Evolutionary conservation across 2,329 filamentous ascomycete species (phyloP), one percentile per base, ranked within the genome.

Genomic region (Ascochyta lentis): DNA sequence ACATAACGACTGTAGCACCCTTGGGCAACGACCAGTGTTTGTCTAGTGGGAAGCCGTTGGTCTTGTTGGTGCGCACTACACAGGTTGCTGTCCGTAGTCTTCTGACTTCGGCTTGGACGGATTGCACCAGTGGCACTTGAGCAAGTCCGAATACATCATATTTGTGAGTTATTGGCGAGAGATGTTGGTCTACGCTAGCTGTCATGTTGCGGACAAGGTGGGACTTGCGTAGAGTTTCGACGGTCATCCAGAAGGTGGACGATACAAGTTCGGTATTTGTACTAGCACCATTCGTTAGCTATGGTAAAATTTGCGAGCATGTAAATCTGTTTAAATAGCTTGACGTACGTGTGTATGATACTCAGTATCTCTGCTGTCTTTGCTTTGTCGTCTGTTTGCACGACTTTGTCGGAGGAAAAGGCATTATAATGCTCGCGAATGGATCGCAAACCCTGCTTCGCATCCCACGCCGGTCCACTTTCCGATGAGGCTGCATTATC

Each of bases 271-370:
- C 55, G 3, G 61, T 53, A 15, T 59, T 67, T 5, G 54, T 56
- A 22, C 69, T 73, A 24, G 16, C 41, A 37, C 13, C 16, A 27
- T 26, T 15, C 5, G 27, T 64, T 27, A 66, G 63, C 40, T 43
- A 37, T 4, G 1, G 12, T 1, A 6, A 10, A 5, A 15, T 15
- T 6, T 12, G 12, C 29, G 13, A 12, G 12, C 3, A 12, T 15
- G 29, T 31, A 13, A 19, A 15, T 33, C 10, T n/a, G 24, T 2
- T 15, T 9, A 1, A 24, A 15, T 29, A 3, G 3, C 15, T 12
- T 29, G 12, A 54, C 63, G 26, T 65, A 74, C 71, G 54, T 49
- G 35, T 67, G 63, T 33, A 72, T 60, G 6, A 73, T 53, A 10
- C 51, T 55, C n/a, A 72, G 39, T 12, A 64, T 43, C 43, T 71